These are phyloP conservation scores for Vitis rotundifolia DNA, from an alignment of 164 flowering plant species.

Conservation along the genomic window DNA sequence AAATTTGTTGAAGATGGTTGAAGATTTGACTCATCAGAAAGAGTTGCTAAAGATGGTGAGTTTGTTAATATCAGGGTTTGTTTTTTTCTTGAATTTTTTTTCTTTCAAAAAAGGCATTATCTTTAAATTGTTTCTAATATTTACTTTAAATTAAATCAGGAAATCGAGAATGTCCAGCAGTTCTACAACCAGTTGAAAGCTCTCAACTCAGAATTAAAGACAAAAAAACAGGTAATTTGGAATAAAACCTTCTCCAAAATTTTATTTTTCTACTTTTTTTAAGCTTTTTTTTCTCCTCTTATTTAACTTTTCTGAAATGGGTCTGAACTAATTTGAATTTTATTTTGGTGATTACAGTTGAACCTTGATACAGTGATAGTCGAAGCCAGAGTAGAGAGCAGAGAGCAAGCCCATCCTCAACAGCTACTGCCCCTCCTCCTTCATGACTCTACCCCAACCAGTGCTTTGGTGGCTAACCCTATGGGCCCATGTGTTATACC, in stretches of 20 bases:
- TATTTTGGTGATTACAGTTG: no score
- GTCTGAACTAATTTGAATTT: no score
- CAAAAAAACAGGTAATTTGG: constrained; percentile 26
- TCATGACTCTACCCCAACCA: no score
- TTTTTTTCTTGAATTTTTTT: not conserved
- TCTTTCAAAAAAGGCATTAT: not conserved
- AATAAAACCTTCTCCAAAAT: no score
- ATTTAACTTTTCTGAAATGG: no score
- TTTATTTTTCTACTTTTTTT: not conserved
- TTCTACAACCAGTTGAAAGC: constrained; percentile 16
- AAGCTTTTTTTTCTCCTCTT: no score
- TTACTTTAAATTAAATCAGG: constrained; percentile 24
- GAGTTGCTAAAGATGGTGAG: constrained; percentile 34
- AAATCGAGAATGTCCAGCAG: constrained; percentile 20
- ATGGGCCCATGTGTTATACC: no score
- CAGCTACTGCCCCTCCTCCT: no score
- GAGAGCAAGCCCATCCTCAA: no score
- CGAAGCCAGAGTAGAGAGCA: not conserved
- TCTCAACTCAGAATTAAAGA: constrained; percentile 29
- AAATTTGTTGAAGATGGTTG: constrained; percentile 19
- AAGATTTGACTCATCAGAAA: constrained; percentile 19
- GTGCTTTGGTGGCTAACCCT: no score
- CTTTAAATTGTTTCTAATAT: not conserved
- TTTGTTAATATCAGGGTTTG: not conserved
- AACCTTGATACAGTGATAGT: not conserved